Evolutionary conservation across 2,329 filamentous ascomycete genomes (phyloP).

Genomic region (Albifimbria verrucaria): DNA sequence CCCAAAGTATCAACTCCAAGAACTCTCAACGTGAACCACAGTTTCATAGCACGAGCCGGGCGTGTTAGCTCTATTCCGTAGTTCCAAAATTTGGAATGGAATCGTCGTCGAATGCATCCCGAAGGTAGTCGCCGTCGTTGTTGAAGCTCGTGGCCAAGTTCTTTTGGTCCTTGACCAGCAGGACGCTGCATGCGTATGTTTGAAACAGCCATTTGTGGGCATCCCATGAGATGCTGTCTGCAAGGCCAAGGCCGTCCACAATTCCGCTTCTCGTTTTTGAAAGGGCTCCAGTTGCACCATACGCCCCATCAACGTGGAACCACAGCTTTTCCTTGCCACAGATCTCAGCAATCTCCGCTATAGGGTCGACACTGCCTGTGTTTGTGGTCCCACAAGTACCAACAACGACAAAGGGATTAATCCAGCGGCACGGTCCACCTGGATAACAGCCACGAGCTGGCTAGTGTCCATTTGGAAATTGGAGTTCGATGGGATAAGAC

Average conservation of each 20-base stretch:
- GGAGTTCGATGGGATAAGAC: constrained; percentile 5
- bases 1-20: constrained; percentile 17
- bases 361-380: constrained; percentile 11
- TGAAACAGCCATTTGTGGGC: constrained; percentile 24
- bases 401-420: constrained; percentile 12
- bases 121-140: constrained; percentile 19
- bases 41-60: constrained; percentile 19
- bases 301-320: constrained; percentile 21
- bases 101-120: constrained; percentile 19
- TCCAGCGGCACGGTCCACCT: constrained; percentile 5
- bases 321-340: constrained; percentile 11
- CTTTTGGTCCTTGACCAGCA: constrained; percentile 15
- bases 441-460: constrained; percentile 5
- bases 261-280: constrained; percentile 10
- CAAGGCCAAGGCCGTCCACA: constrained; percentile 10
- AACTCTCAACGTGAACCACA: constrained; percentile 20
- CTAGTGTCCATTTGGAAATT: constrained; percentile 4
- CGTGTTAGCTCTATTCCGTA: constrained; percentile 20
- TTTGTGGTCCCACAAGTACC: constrained; percentile 14
- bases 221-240: constrained; percentile 22
- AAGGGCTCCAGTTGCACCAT: constrained; percentile 16
- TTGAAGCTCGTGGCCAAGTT: constrained; percentile 17
- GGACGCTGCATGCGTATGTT: constrained; percentile 18
- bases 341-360: constrained; percentile 7
- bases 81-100: constrained; percentile 23